Evolutionary conservation across 306 rosid genomes (phyloP).

Genomic region (Geum urbanum): DNA sequence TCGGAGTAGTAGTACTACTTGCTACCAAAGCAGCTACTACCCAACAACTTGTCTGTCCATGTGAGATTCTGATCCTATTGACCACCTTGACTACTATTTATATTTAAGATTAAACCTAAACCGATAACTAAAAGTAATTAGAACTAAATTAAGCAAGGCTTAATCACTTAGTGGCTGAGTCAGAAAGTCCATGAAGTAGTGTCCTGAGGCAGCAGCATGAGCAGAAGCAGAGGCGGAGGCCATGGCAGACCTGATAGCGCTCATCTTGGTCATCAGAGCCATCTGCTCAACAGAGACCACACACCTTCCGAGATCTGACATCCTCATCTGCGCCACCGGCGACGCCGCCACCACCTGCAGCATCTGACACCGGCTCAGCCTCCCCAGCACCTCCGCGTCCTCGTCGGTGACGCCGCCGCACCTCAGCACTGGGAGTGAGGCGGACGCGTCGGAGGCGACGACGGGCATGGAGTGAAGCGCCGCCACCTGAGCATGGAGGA

Average conservation of each 20-base stretch:
- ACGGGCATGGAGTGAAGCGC: slow-evolving; percentile 66
- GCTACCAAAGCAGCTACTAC: background rate
- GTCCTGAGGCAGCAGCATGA: background rate
- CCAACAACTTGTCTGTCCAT: background rate
- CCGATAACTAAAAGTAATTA: too few species aligned
- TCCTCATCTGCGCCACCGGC: slow-evolving; percentile 62
- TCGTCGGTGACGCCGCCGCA: background rate
- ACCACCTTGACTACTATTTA: background rate
- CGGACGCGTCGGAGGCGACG: background rate
- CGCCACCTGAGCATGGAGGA: slow-evolving; percentile 61
- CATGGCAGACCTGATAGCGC: background rate
- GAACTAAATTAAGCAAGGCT: background rate
- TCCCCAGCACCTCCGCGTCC: slow-evolving; percentile 40
- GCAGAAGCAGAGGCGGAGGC: background rate
- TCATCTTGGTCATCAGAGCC: slow-evolving; percentile 23
- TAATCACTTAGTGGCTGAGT: background rate
- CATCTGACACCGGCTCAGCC: slow-evolving; percentile 57
- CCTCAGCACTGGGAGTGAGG: too few species aligned
- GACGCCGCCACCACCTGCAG: slow-evolving; percentile 74
- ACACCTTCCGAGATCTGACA: slow-evolving; percentile 54
- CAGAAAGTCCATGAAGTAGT: background rate
- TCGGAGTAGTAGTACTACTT: background rate
- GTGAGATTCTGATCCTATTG: background rate
- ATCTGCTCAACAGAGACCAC: slow-evolving; percentile 66
- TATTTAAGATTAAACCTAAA: too few species aligned